These are phyloP conservation scores for Fusarium subglutinans DNA, from an alignment of 2,329 filamentous ascomycete genomes.

Conservation along the genomic window DNA sequence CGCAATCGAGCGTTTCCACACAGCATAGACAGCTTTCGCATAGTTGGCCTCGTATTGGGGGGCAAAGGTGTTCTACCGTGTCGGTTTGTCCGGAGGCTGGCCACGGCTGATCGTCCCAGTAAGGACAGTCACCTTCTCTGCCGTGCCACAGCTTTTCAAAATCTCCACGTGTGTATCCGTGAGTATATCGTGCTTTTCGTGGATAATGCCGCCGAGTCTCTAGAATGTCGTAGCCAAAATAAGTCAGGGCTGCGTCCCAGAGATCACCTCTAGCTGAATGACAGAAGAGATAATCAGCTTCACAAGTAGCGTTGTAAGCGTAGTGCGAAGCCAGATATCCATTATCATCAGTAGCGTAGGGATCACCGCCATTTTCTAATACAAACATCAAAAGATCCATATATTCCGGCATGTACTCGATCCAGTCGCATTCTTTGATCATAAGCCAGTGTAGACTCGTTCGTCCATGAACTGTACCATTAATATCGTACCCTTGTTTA, in stretches of 20 bases:
- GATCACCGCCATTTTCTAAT: background rate
- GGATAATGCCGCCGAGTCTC: fast-evolving
- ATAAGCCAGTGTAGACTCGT: no score
- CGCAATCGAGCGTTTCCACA: background rate
- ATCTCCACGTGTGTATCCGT: background rate
- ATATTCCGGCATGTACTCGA: no score
- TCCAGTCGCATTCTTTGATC: no score
- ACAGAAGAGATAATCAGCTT: fast-evolving
- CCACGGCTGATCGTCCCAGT: background rate
- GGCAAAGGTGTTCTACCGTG: fast-evolving
- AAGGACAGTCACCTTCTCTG: background rate
- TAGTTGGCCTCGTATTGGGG: background rate
- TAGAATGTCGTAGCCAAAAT: background rate
- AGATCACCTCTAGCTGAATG: background rate
- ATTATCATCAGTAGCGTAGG: background rate
- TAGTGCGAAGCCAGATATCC: background rate
- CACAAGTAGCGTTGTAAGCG: background rate
- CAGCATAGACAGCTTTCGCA: fast-evolving
- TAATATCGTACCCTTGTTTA: no score
- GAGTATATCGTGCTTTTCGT: background rate
- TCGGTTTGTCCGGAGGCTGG: background rate
- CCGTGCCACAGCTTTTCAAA: background rate
- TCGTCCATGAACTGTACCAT: fast-evolving
- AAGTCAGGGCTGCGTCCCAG: background rate
- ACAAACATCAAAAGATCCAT: background rate